phyloP scores from a whole-genome alignment of 495 filamentous ascomycete genomes.

The Podospora comata region DNA sequence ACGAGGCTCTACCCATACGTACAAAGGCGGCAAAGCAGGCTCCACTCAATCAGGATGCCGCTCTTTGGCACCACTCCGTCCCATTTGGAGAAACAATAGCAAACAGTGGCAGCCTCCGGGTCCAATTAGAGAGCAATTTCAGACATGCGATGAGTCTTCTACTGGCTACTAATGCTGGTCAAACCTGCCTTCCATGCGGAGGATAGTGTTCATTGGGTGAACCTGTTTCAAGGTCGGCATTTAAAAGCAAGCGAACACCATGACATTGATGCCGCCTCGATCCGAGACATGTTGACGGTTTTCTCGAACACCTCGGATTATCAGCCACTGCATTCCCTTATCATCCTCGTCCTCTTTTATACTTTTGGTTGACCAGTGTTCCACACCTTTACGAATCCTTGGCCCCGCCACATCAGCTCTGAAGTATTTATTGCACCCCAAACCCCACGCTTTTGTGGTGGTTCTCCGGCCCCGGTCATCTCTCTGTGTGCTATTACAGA shows the following conservation, averaged over 20 bases:
- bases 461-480: not conserved
- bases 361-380: not conserved
- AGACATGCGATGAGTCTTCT: not conserved
- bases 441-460: not conserved
- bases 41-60: not conserved
- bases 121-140: not conserved
- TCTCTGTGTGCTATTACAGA: not conserved
- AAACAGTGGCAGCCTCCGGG: not conserved
- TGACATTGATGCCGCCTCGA: not conserved
- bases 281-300: not conserved
- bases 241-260: not conserved
- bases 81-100: too few relatives aligned
- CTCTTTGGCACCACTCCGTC: not conserved
- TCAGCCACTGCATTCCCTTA: not conserved
- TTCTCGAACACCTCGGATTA: not conserved
- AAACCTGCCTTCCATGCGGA: not conserved
- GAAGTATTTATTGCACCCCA: not conserved
- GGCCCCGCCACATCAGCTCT: not conserved
- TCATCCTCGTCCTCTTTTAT: not conserved
- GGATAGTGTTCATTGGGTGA: not conserved
- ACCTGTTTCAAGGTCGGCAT: not conserved
- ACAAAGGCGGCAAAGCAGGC: not conserved
- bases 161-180: not conserved
- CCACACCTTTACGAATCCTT: not conserved
- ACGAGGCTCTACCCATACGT: not conserved